Percentiles rank a stretch among this genome's conserved stretches.
phyloP scores from a whole-genome alignment of 1,139 yeast genomes.

The Pichia sp. region DNA sequence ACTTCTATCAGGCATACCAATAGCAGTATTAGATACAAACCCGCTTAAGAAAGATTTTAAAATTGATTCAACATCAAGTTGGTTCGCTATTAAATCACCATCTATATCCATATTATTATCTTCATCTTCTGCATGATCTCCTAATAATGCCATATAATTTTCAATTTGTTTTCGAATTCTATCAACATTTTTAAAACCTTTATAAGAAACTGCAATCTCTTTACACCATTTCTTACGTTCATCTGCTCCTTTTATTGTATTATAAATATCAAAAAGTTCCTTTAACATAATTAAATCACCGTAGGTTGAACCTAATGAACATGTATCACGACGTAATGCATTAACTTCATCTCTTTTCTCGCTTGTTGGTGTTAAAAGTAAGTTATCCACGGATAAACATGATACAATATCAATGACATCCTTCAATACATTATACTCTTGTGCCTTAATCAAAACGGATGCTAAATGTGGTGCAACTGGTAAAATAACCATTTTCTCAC shows the following conservation, averaged over 20 bases:
- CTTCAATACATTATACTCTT: slow-evolving; percentile 48
- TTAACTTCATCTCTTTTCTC: slow-evolving; percentile 79
- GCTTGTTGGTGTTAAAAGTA: slow-evolving; percentile 71
- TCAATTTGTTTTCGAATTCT: slow-evolving; percentile 71
- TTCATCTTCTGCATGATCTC: slow-evolving; percentile 18
- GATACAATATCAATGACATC: slow-evolving; percentile 85
- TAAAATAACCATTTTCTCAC: slow-evolving; percentile 77
- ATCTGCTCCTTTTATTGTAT: slow-evolving; percentile 37
- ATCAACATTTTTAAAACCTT: slow-evolving; percentile 74
- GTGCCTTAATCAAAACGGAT: slow-evolving; percentile 74
- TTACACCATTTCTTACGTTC: slow-evolving; percentile 74
- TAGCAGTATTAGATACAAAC: slow-evolving; percentile 77
- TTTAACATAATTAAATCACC: slow-evolving; percentile 85
- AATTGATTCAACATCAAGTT: slow-evolving; percentile 52
- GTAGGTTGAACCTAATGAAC: slow-evolving; percentile 60
- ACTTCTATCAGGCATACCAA: slow-evolving; percentile 92
- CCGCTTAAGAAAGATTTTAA: slow-evolving; percentile 79
- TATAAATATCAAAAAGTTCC: slow-evolving; percentile 64
- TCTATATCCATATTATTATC: slow-evolving; percentile 6
- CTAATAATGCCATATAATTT: slow-evolving; percentile 56
- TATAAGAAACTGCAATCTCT: slow-evolving; percentile 64
- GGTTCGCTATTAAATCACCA: slow-evolving; percentile 7
- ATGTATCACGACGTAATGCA: slow-evolving; percentile 51
- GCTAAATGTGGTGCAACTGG: slow-evolving; percentile 91
- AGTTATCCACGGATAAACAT: slow-evolving; percentile 87